Percentiles rank a stretch among this genome's conserved stretches.
phyloP scores from a whole-genome alignment of 1,284 basidiomycete species.

The Fomitopsis pinicola region DNA sequence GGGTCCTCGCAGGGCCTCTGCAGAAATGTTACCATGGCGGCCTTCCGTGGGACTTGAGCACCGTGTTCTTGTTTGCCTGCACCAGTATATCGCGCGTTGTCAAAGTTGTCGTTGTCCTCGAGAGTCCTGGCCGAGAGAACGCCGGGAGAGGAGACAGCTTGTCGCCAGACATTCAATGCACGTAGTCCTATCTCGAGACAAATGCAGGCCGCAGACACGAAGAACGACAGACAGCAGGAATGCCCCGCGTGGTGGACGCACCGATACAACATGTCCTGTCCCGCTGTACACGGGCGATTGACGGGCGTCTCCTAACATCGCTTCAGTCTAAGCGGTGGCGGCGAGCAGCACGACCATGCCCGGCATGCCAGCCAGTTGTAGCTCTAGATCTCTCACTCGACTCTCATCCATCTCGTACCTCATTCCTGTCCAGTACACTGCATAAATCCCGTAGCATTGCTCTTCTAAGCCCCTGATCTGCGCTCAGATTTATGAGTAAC shows the following conservation, averaged over 20 bases:
- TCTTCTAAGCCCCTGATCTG: no score
- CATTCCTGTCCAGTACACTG: not conserved
- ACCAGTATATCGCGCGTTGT: constrained; percentile 17
- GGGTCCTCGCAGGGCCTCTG: not conserved
- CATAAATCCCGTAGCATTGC: no score
- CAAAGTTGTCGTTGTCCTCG: constrained; percentile 12
- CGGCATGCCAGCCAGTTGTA: no score
- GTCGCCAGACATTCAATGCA: not conserved
- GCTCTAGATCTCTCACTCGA: no score
- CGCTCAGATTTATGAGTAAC: no score
- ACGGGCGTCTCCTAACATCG: not conserved
- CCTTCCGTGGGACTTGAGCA: constrained; percentile 80
- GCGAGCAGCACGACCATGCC: no score
- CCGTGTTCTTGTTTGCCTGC: constrained; percentile 62
- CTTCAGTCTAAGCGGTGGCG: not conserved
- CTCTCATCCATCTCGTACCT: not conserved
- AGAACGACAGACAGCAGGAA: no score
- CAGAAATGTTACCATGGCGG: constrained; percentile 58
- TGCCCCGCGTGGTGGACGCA: no score
- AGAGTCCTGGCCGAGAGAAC: constrained; percentile 10
- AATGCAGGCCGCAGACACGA: not conserved
- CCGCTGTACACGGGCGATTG: not conserved
- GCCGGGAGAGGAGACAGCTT: not conserved
- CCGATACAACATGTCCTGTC: no score
- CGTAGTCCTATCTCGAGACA: not conserved